Conservation (phyloP, 1,284 basidiomycete species). For the Tylopilus sp. region DNA sequence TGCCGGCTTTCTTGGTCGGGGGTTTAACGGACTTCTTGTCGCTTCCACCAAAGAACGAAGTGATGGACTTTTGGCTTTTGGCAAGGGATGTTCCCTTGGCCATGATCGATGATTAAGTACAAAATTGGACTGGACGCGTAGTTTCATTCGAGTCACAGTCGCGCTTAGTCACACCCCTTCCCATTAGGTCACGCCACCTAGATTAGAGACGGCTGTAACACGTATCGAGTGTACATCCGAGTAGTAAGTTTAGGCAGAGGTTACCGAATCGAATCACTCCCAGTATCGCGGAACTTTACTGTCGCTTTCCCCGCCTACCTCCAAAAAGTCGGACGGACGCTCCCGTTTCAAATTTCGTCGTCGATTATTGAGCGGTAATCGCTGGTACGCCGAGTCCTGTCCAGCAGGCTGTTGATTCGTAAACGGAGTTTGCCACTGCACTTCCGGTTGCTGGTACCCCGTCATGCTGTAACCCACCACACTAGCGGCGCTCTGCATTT, state of each 20-base stretch:
- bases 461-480: slow-evolving; percentile 41
- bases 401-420: slow-evolving; percentile 58
- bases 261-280: slow-evolving; percentile 45
- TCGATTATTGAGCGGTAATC: slow-evolving; percentile 73
- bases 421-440: slow-evolving; percentile 52
- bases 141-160: slow-evolving; percentile 30
- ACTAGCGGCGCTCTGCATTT: slow-evolving; percentile 29
- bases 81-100: slow-evolving; percentile 40
- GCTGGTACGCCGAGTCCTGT: slow-evolving; percentile 79
- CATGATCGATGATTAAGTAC: slow-evolving; percentile 37
- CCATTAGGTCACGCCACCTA: slow-evolving; percentile 17
- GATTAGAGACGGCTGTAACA: background rate
- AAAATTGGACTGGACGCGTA: slow-evolving; percentile 13
- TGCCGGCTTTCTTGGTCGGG: slow-evolving; percentile 26
- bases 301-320: slow-evolving; percentile 60
- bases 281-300: slow-evolving; percentile 68
- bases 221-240: background rate
- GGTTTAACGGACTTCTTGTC: slow-evolving; percentile 23
- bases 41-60: slow-evolving; percentile 47
- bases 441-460: slow-evolving; percentile 34
- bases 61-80: slow-evolving; percentile 52
- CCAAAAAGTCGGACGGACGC: slow-evolving; percentile 76
- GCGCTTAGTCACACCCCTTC: slow-evolving; percentile 28
- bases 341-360: slow-evolving; percentile 73
- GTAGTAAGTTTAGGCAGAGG: background rate